phyloP scores from a whole-genome alignment of 2,329 filamentous ascomycete species.

The Aspergillus candidus region DNA sequence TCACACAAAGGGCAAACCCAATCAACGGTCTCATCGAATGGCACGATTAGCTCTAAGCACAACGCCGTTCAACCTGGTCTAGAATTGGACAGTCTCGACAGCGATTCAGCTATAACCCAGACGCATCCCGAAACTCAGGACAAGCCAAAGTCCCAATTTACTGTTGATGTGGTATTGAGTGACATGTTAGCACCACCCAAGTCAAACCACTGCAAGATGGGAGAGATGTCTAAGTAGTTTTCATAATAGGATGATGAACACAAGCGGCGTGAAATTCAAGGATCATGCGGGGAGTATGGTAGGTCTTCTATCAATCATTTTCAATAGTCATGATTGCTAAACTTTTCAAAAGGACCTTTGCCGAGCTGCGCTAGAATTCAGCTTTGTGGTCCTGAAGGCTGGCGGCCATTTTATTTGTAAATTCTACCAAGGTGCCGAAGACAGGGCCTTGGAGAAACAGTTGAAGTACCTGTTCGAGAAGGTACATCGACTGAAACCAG shows the following conservation, averaged over 20 bases:
- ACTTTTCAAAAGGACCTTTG: constrained; percentile 68
- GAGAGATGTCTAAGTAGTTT: constrained; percentile 91
- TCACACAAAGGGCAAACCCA: constrained; percentile 53
- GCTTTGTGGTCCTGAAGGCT: constrained; percentile 70
- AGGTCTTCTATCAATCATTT: constrained; percentile 29
- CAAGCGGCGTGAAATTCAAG: constrained; percentile 75
- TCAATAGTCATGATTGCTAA: constrained; percentile 3
- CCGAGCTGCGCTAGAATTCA: constrained; percentile 74
- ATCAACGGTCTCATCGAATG: constrained; percentile 11
- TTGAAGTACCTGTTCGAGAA: constrained; percentile 71
- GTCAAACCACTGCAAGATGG: constrained; percentile 69
- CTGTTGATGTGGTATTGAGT: constrained; percentile 89
- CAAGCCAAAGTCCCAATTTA: constrained; percentile 20
- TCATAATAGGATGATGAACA: constrained; percentile 98
- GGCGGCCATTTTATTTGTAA: constrained; percentile 95
- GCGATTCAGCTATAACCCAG: background rate
- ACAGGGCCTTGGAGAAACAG: constrained; percentile 68
- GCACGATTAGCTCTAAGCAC: background rate
- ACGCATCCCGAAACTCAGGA: background rate
- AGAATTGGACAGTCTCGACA: background rate
- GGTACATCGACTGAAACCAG: constrained; percentile 84
- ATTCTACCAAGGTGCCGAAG: constrained; percentile 88
- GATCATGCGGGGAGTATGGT: constrained; percentile 97
- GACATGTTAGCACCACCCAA: constrained; percentile 98
- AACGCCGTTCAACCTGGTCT: background rate